Conservation (phyloP, 306 rosid genomes). For the Bauhinia variegata region DNA sequence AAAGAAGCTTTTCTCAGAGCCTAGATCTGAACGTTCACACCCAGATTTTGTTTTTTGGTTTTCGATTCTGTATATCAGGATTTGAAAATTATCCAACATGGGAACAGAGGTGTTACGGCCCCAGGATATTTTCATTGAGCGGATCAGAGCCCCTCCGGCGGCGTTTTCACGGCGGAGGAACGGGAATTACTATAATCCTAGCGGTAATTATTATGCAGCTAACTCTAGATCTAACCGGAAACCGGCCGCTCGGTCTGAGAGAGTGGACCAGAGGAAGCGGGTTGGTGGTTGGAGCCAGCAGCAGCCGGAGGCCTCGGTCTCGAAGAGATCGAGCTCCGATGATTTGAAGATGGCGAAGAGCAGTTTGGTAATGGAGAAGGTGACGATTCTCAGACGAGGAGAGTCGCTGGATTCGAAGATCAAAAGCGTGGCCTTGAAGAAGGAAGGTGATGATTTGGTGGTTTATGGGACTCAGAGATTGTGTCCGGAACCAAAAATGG, state of each 20-base stretch:
- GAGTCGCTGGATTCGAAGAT: slow-evolving; percentile 70
- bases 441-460: slow-evolving; percentile 50
- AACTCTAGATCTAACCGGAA: slow-evolving; percentile 52
- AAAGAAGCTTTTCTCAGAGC: neutral
- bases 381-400: slow-evolving; percentile 73
- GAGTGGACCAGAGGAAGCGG: slow-evolving; percentile 47
- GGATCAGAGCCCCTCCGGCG: slow-evolving; percentile 51
- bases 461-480: slow-evolving; percentile 57
- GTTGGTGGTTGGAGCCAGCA: slow-evolving; percentile 16
- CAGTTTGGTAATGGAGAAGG: slow-evolving; percentile 59
- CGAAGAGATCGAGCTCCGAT: slow-evolving; percentile 52
- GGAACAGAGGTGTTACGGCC: slow-evolving; percentile 85
- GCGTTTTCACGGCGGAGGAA: slow-evolving; percentile 55
- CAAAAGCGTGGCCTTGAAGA: slow-evolving; percentile 44
- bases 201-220: slow-evolving; percentile 17
- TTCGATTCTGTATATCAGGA: neutral
- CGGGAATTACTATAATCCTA: slow-evolving; percentile 29
- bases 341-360: slow-evolving; percentile 47
- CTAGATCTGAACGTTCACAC: slow-evolving; percentile 20
- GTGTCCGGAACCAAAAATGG: slow-evolving; percentile 60
- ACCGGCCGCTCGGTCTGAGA: slow-evolving; percentile 45
- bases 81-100: slow-evolving; percentile 40
- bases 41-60: neutral
- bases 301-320: slow-evolving; percentile 28
- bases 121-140: slow-evolving; percentile 61